Evolutionary conservation across 164 flowering plant species (phyloP).

Genomic region (Brasenia schreberi): DNA sequence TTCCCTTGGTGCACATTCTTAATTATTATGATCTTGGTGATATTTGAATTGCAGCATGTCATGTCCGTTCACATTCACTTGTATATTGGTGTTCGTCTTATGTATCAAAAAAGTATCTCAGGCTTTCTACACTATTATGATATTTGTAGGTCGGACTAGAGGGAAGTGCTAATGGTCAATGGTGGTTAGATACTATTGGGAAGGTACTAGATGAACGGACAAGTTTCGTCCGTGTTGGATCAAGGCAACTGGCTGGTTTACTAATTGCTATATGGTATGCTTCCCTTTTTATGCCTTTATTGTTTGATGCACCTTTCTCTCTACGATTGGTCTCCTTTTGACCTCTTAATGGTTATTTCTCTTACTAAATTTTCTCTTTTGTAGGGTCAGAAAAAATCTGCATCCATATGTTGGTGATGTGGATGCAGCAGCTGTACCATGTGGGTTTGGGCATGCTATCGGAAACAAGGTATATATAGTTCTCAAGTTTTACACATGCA

Average conservation of each 20-base stretch:
- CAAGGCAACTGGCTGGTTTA: conserved; percentile 94
- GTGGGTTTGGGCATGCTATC: conserved; percentile 97
- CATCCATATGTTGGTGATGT: conserved; percentile 76
- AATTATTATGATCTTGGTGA: no score
- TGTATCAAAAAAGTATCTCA: no score
- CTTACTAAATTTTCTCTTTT: conserved; percentile 1
- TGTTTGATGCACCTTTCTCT: no score
- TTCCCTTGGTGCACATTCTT: no score
- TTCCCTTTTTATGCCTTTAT: not conserved
- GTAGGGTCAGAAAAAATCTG: conserved; percentile 72
- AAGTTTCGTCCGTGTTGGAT: conserved; percentile 82
- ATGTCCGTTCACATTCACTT: no score
- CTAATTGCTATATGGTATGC: conserved; percentile 81
- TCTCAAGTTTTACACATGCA: no score
- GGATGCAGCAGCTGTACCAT: conserved; percentile 93
- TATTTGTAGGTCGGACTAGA: conserved; percentile 84
- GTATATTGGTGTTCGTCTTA: no score
- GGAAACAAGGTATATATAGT: conserved; percentile 72
- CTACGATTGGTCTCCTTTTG: no score
- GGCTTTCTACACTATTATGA: not conserved
- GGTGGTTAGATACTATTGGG: conserved; percentile 91
- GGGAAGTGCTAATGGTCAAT: conserved; percentile 82
- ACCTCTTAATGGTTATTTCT: no score
- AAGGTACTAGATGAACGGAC: conserved; percentile 66
- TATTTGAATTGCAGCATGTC: no score